Evolutionary conservation across 805 yeast genomes (phyloP).

Genomic region (Clavispora vitiphila): DNA sequence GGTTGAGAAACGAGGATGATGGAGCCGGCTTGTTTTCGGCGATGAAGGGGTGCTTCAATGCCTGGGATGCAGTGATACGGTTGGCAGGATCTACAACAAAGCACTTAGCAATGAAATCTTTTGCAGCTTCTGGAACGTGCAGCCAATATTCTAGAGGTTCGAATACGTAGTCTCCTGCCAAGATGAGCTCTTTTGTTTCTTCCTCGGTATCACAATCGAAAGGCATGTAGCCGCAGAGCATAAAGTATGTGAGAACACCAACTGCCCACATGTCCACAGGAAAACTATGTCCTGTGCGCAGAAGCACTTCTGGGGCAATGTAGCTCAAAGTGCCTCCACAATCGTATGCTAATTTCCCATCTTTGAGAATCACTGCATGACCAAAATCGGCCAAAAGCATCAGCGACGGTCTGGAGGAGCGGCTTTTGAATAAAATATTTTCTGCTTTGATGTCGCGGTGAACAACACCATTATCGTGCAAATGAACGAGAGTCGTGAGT

Average conservation of each 20-base stretch:
- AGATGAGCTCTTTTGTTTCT: slow-evolving; percentile 64
- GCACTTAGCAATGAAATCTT: slow-evolving; percentile 54
- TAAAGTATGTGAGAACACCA: slow-evolving; percentile 66
- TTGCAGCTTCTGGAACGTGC: slow-evolving; percentile 47
- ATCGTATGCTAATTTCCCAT: slow-evolving; percentile 7
- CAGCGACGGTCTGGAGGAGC: slow-evolving; percentile 29
- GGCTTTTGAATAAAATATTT: slow-evolving; percentile 48
- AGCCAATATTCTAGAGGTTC: slow-evolving; percentile 60
- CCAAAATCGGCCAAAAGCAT: slow-evolving; percentile 62
- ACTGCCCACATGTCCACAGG: slow-evolving; percentile 74
- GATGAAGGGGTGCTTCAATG: slow-evolving; percentile 42
- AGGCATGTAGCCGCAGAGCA: slow-evolving; percentile 72
- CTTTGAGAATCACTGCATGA: slow-evolving; percentile 45
- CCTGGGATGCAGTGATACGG: slow-evolving; percentile 44
- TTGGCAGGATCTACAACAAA: slow-evolving; percentile 40
- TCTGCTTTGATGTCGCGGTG: slow-evolving; percentile 76
- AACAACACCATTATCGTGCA: slow-evolving; percentile 56
- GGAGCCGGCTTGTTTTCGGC: slow-evolving; percentile 3
- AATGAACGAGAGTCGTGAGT: slow-evolving; percentile 49
- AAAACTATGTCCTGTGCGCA: slow-evolving; percentile 50
- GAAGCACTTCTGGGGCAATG: slow-evolving; percentile 66
- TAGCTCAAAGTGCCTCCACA: slow-evolving; percentile 61
- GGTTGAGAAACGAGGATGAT: slow-evolving; percentile 8
- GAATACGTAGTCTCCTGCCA: slow-evolving; percentile 50
- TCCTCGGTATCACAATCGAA: slow-evolving; percentile 68